phyloP scores from a whole-genome alignment of 2,329 filamentous ascomycete species.

The Neoascochyta sp. region DNA sequence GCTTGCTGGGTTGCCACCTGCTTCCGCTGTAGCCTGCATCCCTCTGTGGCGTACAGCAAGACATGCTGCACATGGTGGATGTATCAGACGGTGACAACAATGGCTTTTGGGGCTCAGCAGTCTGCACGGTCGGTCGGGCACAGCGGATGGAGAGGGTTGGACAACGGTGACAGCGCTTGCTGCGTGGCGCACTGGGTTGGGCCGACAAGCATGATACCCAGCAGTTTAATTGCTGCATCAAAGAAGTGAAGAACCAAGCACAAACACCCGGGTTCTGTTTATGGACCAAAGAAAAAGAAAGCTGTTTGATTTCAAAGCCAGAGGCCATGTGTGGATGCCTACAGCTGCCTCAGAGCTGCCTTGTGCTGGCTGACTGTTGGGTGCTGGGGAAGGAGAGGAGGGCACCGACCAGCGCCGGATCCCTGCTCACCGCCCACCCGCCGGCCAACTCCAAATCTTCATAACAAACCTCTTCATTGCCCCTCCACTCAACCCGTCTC shows the following conservation, averaged over 20 bases:
- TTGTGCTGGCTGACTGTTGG: constrained; percentile 13
- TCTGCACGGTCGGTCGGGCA: too few species aligned
- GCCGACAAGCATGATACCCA: constrained; percentile 35
- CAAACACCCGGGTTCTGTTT: too few species aligned
- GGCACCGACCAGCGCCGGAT: constrained; percentile 8
- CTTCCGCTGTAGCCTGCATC: constrained; percentile 61
- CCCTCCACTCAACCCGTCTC: constrained; percentile 27
- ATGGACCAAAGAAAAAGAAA: constrained; percentile 1
- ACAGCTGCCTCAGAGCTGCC: constrained; percentile 18
- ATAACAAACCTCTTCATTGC: constrained; percentile 14
- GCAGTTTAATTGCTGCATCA: constrained; percentile 20
- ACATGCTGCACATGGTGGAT: too few species aligned
- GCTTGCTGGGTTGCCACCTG: constrained; percentile 85
- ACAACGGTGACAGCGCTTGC: constrained; percentile 16
- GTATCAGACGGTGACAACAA: too few species aligned
- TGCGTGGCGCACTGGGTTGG: constrained; percentile 37
- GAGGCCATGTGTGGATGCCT: constrained; percentile 18
- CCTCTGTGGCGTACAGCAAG: too few species aligned
- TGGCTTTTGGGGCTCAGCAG: too few species aligned
- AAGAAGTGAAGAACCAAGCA: constrained; percentile 1
- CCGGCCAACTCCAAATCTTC: constrained; percentile 13
- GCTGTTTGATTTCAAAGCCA: constrained; percentile 15
- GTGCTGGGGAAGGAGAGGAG: too few species aligned
- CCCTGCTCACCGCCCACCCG: constrained; percentile 16
- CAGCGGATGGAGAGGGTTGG: constrained; percentile 3